Evolutionary conservation across 371 early-diverging fungal species (phyloP).

Genomic region (Mucor saturninus): DNA sequence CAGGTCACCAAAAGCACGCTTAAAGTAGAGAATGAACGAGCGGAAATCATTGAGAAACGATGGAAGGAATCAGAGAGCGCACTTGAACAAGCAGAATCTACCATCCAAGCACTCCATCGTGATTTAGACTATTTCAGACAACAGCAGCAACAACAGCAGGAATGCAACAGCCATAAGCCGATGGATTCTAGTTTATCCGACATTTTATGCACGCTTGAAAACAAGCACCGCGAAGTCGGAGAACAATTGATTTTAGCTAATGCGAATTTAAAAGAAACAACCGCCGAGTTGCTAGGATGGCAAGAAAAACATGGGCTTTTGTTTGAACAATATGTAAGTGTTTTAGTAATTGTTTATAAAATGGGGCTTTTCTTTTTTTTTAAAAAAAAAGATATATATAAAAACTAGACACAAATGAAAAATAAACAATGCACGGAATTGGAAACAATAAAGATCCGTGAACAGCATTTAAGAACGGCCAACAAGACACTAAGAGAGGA

Average conservation of each 20-base stretch:
- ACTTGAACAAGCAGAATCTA: slow-evolving; percentile 44
- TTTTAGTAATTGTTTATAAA: background rate
- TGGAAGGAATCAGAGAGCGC: slow-evolving; percentile 36
- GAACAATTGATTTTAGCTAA: background rate
- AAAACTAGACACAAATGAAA: background rate
- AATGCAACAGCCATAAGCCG: slow-evolving; percentile 7
- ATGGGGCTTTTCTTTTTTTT: background rate
- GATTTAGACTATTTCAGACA: slow-evolving; percentile 34
- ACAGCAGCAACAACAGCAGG: slow-evolving; percentile 18
- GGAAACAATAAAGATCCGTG: slow-evolving; percentile 61
- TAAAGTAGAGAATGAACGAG: slow-evolving; percentile 29
- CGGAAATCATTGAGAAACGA: slow-evolving; percentile 31
- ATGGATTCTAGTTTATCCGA: slow-evolving; percentile 15
- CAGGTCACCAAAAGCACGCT: slow-evolving; percentile 15
- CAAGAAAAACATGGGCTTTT: slow-evolving; percentile 33
- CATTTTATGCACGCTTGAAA: slow-evolving; percentile 9
- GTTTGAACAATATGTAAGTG: slow-evolving; percentile 21
- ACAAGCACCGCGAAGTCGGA: background rate
- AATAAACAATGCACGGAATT: slow-evolving; percentile 31
- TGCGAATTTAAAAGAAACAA: slow-evolving; percentile 3
- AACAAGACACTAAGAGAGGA: slow-evolving; percentile 71
- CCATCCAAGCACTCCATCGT: slow-evolving; percentile 35
- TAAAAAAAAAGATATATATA: background rate
- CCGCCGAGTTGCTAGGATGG: slow-evolving; percentile 5
- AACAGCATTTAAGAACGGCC: slow-evolving; percentile 60